phyloP scores from a whole-genome alignment of 768 basidiomycete species.

The Podaxis sp. region DNA sequence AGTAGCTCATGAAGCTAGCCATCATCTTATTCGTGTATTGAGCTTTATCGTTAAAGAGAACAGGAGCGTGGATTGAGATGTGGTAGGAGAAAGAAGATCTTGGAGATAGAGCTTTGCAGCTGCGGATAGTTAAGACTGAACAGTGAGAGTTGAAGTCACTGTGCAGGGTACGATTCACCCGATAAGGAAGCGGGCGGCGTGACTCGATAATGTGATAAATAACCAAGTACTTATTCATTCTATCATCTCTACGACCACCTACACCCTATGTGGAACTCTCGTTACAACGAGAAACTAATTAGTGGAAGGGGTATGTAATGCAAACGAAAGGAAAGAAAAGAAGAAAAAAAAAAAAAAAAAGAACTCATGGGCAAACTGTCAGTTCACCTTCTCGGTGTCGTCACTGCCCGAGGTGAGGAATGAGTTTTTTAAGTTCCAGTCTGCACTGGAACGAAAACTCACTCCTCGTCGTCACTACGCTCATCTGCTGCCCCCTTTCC shows the following conservation, averaged over 20 bases:
- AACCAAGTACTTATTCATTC: background rate
- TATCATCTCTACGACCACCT: background rate
- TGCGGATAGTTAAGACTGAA: background rate
- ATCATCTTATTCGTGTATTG: slow-evolving; percentile 41
- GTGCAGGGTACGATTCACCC: slow-evolving; percentile 10
- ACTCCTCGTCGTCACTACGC: slow-evolving; percentile 66
- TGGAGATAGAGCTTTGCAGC: background rate
- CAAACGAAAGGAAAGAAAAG: background rate
- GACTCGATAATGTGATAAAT: slow-evolving; percentile 4
- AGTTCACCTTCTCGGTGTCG: slow-evolving; percentile 7
- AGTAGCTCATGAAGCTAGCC: slow-evolving; percentile 82
- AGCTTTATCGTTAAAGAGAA: slow-evolving; percentile 9
- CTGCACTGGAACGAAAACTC: background rate
- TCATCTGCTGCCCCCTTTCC: slow-evolving; percentile 78
- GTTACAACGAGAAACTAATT: background rate
- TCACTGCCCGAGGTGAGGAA: background rate
- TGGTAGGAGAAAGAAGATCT: background rate
- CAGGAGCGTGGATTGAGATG: background rate
- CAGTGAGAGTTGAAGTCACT: background rate
- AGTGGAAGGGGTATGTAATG: background rate
- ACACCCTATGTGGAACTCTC: background rate
- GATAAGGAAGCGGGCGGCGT: slow-evolving; percentile 25
- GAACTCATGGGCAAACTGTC: background rate
- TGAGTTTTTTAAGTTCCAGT: background rate
- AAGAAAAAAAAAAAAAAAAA: background rate